Base-by-base conservation (phyloP, 257 asterid genomes). In the Penstemon barbatus region DNA sequence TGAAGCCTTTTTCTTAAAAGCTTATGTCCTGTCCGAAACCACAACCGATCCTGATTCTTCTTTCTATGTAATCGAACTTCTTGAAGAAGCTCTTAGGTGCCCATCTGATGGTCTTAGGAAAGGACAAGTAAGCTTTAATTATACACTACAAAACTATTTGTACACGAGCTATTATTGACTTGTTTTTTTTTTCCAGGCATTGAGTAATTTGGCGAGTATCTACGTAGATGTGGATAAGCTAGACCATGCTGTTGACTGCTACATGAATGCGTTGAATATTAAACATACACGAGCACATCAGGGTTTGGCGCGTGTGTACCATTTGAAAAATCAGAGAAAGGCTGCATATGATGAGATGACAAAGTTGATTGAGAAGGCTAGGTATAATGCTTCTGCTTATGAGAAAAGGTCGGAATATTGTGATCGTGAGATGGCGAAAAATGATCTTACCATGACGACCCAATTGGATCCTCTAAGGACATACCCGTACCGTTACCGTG, bases 301-400 rank as follows among this genome's bases (percentile, higher is more conserved):
- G 74, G 98, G 99, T 39, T 78, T 89, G 71, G 99, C 99, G 5
- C 95, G 98, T 0, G 99, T 91, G 1, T 91, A 89, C 80, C 95
- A 94, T 85, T 89, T 91, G 3, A 94, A 87, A 69, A 85, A 89
- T 70, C 88, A 85, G 78, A 76, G 93, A 5, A 89, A 83, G 76
- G 86, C 88, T 75, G 98, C 99, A 13, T 91, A 89, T 78, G 98
- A 91, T 41, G 99, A 94, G 84, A 91, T 94, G 97, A 86, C 97
- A 50, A 91, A 91, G 86, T 73, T 94, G 86, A 91, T 94, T 53
- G 93, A 89, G 73, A 94, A 87, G 78, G 97, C 97, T 11, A 74
- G 82, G 67, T 75, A 82, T 71, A 87, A 84, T 75, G 99, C 99
- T 53, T 94, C 99, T 3, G 99, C 99, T 18, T 94, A 89, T 67